Conservation (phyloP, 805 yeast genomes). For the fission yeast (Schizosaccharomyces pombe) region DNA sequence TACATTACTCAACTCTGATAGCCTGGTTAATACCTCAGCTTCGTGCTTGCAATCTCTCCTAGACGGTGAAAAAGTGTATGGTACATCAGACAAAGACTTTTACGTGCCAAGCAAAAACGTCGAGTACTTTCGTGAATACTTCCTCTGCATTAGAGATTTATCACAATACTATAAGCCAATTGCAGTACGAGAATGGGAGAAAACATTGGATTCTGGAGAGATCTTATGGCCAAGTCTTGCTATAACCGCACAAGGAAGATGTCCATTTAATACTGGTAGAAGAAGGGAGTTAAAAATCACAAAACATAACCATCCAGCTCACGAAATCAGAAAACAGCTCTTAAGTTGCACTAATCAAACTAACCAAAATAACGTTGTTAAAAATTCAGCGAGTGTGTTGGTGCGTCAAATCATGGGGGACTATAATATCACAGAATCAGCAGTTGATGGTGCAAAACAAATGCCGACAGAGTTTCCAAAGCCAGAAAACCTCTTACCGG, state of each 20-base stretch:
- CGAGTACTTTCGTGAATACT: conserved; percentile 53
- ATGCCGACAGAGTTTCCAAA: neutral
- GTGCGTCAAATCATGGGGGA: neutral
- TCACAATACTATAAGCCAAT: conserved; percentile 60
- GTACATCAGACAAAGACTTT: conserved; percentile 76
- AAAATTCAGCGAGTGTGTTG: neutral
- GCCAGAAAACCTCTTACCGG: neutral
- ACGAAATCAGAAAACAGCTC: neutral
- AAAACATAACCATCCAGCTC: neutral
- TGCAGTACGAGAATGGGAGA: conserved; percentile 61
- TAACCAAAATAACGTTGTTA: neutral
- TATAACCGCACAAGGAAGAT: neutral
- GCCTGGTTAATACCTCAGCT: conserved; percentile 19
- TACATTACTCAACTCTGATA: conserved; percentile 1
- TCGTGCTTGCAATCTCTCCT: conserved; percentile 20
- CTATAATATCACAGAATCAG: neutral
- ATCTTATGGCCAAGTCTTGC: conserved; percentile 1
- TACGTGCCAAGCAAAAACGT: conserved; percentile 64
- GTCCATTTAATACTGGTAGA: conserved; percentile 2
- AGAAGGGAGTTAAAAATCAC: neutral
- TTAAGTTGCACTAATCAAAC: neutral
- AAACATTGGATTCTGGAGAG: conserved; percentile 10
- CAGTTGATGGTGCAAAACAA: neutral
- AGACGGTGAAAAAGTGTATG: conserved; percentile 63
- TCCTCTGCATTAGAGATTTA: conserved; percentile 57